Percentiles rank a stretch among this genome's conserved stretches.
Conservation (phyloP, 306 rosid species). For the Malus sieversii region DNA sequence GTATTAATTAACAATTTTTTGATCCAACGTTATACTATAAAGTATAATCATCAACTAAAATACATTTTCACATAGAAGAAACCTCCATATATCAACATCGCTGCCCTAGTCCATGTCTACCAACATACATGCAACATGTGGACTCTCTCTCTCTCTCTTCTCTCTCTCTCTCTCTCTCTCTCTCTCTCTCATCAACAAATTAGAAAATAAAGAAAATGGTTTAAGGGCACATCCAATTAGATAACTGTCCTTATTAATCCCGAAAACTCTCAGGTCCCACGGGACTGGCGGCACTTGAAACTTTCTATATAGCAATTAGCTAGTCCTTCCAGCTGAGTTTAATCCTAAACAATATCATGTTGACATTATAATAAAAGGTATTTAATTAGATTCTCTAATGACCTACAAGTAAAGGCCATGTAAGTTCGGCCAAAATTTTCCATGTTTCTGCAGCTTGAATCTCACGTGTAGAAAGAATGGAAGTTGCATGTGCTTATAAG, state of each 20-base stretch:
- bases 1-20: not conserved
- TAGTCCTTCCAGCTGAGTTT: constrained; percentile 24
- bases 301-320: constrained; percentile 25
- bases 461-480: no score
- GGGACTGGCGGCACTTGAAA: constrained; percentile 29
- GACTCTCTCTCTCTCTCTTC: not conserved
- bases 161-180: no score
- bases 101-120: constrained; percentile 18
- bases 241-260: constrained; percentile 10
- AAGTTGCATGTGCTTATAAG: no score
- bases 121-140: not conserved
- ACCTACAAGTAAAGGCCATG: not conserved
- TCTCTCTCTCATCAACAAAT: not conserved
- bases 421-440: not conserved
- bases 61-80: constrained; percentile 25
- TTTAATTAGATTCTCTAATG: constrained; percentile 20
- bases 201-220: not conserved
- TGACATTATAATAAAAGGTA: constrained; percentile 4
- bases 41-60: constrained; percentile 7
- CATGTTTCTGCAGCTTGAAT: not conserved
- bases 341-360: not conserved
- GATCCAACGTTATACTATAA: not conserved
- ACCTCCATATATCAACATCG: not conserved
- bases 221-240: constrained; percentile 16
- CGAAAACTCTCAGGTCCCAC: constrained; percentile 43